Evolutionary conservation across 2,329 filamentous ascomycete genomes (phyloP).

Genomic region (Ophiosphaerella korrae): DNA sequence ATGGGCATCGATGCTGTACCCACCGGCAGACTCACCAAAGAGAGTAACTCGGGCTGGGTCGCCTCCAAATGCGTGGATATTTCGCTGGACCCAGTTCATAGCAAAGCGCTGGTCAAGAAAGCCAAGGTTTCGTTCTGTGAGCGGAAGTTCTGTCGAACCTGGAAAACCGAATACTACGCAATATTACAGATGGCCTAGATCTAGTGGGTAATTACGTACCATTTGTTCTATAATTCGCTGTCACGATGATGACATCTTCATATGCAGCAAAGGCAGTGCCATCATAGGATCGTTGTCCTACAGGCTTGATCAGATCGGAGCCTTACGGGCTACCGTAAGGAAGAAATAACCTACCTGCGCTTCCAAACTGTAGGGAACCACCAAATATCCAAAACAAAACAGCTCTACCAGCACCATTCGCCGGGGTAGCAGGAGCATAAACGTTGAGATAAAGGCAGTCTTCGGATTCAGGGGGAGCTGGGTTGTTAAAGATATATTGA

Average conservation of each 20-base stretch:
- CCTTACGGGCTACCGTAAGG: not conserved
- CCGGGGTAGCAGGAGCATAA: conserved; percentile 32
- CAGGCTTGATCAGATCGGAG: not conserved
- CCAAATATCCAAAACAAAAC: conserved; percentile 42
- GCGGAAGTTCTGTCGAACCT: conserved; percentile 23
- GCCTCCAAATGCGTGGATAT: conserved; percentile 57
- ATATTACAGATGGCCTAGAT: not conserved
- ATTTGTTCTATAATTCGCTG: conserved; percentile 38
- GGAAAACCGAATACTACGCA: conserved; percentile 37
- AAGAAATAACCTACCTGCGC: conserved; percentile 13
- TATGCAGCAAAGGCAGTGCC: conserved; percentile 34
- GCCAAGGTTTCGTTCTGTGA: conserved; percentile 51
- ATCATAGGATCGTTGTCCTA: conserved; percentile 25
- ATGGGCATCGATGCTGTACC: conserved; percentile 29
- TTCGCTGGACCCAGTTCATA: conserved; percentile 59
- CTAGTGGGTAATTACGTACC: conserved; percentile 9
- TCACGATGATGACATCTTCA: conserved; percentile 38
- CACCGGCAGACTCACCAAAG: conserved; percentile 38
- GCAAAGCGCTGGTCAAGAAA: conserved; percentile 63
- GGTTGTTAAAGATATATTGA: conserved; percentile 29
- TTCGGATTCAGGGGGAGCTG: conserved; percentile 36
- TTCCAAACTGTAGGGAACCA: conserved; percentile 32
- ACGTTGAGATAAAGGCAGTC: conserved; percentile 51
- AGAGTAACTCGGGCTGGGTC: conserved; percentile 57
- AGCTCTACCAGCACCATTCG: conserved; percentile 20